Evolutionary conservation across 2,329 filamentous ascomycete genomes (phyloP).

Genomic region (Alternaria angustiovoidea): DNA sequence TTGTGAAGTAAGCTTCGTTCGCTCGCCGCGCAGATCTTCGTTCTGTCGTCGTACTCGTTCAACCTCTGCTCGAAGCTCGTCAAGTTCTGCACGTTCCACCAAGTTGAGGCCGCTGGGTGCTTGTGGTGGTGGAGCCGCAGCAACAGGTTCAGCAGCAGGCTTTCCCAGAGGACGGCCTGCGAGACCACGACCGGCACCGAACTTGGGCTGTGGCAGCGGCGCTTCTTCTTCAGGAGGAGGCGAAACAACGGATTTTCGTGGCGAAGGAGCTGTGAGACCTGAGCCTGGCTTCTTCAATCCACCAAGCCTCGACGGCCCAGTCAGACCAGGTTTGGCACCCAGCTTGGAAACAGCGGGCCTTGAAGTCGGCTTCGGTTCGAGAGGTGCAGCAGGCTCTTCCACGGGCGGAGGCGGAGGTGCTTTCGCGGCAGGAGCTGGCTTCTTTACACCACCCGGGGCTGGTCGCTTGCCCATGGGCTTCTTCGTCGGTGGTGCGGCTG

Average conservation of each 20-base stretch:
- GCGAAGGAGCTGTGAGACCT: slow-evolving; percentile 50
- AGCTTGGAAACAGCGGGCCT: slow-evolving; percentile 56
- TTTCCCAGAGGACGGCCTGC: slow-evolving; percentile 86
- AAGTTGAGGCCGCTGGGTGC: slow-evolving; percentile 72
- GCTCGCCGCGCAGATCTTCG: slow-evolving; percentile 83
- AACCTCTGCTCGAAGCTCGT: slow-evolving; percentile 84
- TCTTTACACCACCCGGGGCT: slow-evolving; percentile 60
- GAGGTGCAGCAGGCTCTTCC: slow-evolving; percentile 61
- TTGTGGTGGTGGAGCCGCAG: slow-evolving; percentile 53
- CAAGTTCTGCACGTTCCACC: slow-evolving; percentile 89
- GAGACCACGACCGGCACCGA: slow-evolving; percentile 75
- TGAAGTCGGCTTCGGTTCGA: slow-evolving; percentile 67
- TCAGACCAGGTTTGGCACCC: slow-evolving; percentile 51
- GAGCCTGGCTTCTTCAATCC: slow-evolving; percentile 54
- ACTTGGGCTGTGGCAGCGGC: slow-evolving; percentile 62
- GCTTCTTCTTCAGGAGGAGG: slow-evolving; percentile 55
- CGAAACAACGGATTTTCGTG: slow-evolving; percentile 55
- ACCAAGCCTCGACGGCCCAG: slow-evolving; percentile 47
- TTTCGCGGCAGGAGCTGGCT: slow-evolving; percentile 54
- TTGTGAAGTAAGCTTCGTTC: slow-evolving; percentile 81
- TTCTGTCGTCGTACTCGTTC: slow-evolving; percentile 77
- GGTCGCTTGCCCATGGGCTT: slow-evolving; percentile 60
- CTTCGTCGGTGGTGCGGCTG: slow-evolving; percentile 55
- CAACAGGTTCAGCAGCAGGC: slow-evolving; percentile 74
- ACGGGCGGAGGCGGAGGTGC: slow-evolving; percentile 50